Evolutionary conservation across 1,139 yeast species (phyloP).

Genomic region (Zygoascus hellenicus): DNA sequence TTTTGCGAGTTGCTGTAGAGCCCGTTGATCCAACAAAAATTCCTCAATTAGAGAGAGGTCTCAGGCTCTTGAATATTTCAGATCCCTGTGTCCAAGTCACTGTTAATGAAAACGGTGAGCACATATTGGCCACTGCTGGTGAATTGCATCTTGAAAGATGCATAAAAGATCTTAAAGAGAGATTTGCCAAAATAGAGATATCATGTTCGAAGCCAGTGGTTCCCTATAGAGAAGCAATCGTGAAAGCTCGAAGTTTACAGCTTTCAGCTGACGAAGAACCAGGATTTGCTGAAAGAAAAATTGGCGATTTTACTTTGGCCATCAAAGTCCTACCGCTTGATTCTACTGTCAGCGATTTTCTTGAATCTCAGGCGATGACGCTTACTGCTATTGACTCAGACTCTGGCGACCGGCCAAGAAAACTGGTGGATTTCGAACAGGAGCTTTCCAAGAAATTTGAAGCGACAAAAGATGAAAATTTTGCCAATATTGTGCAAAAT

Average conservation of each 20-base stretch:
- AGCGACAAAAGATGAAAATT: constrained; percentile 16
- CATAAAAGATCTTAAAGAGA: constrained; percentile 75
- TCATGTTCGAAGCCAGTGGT: constrained; percentile 88
- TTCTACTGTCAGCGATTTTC: constrained; percentile 42
- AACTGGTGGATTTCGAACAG: constrained; percentile 22
- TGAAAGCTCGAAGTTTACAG: constrained; percentile 29
- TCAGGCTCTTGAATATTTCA: constrained; percentile 72
- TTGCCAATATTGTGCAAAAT: constrained; percentile 38
- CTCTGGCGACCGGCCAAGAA: constrained; percentile 14
- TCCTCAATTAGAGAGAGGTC: constrained; percentile 69
- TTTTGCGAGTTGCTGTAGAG: constrained; percentile 89
- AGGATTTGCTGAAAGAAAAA: constrained; percentile 38
- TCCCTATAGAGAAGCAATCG: constrained; percentile 86
- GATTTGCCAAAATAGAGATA: constrained; percentile 90
- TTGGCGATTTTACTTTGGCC: constrained; percentile 44
- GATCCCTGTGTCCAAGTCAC: constrained; percentile 91
- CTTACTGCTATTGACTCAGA: constrained; percentile 17
- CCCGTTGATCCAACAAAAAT: constrained; percentile 83
- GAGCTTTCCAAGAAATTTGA: constrained; percentile 21
- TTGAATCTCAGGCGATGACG: constrained; percentile 43
- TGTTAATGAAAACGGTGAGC: constrained; percentile 84
- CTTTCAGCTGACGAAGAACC: constrained; percentile 23
- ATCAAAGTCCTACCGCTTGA: constrained; percentile 57
- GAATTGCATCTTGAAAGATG: constrained; percentile 91
- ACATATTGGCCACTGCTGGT: constrained; percentile 91